Evolutionary conservation across 2,329 filamentous ascomycete genomes (phyloP).

Genomic region (Fusarium buxicola): DNA sequence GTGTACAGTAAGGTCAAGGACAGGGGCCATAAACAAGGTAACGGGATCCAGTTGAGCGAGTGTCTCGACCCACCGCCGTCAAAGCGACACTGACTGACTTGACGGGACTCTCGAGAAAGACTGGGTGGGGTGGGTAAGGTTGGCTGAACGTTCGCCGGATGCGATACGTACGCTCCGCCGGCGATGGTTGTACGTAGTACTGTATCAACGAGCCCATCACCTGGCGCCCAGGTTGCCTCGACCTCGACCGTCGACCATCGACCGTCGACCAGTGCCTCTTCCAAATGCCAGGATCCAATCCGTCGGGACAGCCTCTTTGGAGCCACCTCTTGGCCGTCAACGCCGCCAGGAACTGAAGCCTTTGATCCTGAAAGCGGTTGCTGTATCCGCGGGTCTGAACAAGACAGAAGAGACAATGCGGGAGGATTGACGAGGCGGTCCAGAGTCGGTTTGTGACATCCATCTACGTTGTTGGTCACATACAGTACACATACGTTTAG

Average conservation of each 20-base stretch:
- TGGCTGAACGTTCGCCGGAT: constrained; percentile 41
- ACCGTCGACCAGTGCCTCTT: background rate
- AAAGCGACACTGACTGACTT: constrained; percentile 33
- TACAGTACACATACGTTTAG: too few relatives aligned
- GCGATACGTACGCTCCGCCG: constrained; percentile 25
- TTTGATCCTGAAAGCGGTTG: constrained; percentile 10
- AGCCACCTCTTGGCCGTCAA: constrained; percentile 4
- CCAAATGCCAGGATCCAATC: constrained; percentile 12
- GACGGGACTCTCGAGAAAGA: constrained; percentile 19
- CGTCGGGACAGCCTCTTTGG: constrained; percentile 3
- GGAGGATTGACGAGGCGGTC: constrained; percentile 17
- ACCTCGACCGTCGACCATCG: background rate
- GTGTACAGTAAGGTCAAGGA: constrained; percentile 6
- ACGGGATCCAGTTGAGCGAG: constrained; percentile 35
- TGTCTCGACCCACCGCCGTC: constrained; percentile 28
- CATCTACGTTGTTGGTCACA: constrained; percentile 18
- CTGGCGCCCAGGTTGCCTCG: constrained; percentile 11
- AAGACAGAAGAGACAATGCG: background rate
- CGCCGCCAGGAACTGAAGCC: constrained; percentile 1
- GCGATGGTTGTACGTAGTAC: background rate
- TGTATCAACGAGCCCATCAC: constrained; percentile 15
- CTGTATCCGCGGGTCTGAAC: too few relatives aligned
- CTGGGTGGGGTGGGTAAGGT: constrained; percentile 21
- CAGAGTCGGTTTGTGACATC: constrained; percentile 5
- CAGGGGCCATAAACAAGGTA: background rate